A percentile compares a stretch with the other conserved stretches of the same genome.
Conservation (phyloP, 345 rosid genomes). For the Alliaria petiolata region DNA sequence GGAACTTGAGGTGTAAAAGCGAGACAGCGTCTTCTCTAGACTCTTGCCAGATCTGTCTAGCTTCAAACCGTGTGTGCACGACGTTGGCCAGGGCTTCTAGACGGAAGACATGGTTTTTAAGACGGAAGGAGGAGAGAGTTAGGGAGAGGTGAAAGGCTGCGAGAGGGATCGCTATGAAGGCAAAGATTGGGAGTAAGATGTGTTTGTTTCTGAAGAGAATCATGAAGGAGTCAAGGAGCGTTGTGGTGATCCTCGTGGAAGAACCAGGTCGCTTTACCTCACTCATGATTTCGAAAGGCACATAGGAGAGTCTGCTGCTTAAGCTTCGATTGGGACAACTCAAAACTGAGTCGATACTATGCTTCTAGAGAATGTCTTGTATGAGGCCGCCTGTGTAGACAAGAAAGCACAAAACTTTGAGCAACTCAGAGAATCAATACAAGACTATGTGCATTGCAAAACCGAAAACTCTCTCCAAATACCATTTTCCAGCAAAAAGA, state of each 20-base stretch:
- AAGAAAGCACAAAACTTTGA: constrained; percentile 12
- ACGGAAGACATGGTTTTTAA: constrained; percentile 46
- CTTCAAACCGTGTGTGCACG: constrained; percentile 53
- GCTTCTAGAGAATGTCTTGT: constrained; percentile 19
- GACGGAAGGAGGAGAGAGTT: constrained; percentile 46
- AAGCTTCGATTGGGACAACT: constrained; percentile 12
- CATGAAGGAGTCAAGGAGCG: constrained; percentile 36
- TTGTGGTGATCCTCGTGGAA: constrained; percentile 26
- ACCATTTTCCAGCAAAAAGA: neutral
- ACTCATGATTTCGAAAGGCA: constrained; percentile 16
- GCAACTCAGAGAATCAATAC: constrained; percentile 1
- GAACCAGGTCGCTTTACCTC: constrained; percentile 30
- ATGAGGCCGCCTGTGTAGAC: neutral
- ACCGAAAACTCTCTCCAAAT: neutral
- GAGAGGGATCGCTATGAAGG: constrained; percentile 54
- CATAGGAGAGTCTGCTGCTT: neutral
- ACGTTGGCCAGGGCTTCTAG: constrained; percentile 50
- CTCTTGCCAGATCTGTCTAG: constrained; percentile 60
- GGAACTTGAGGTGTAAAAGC: constrained; percentile 49
- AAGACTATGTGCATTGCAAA: neutral
- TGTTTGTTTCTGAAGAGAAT: constrained; percentile 48
- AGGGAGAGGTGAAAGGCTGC: constrained; percentile 52
- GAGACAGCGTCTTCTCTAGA: constrained; percentile 54
- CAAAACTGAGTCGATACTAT: neutral
- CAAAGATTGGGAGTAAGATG: constrained; percentile 40